phyloP scores from a whole-genome alignment of 139 green algal genomes.

The Limnomonas spitsbergensis region DNA sequence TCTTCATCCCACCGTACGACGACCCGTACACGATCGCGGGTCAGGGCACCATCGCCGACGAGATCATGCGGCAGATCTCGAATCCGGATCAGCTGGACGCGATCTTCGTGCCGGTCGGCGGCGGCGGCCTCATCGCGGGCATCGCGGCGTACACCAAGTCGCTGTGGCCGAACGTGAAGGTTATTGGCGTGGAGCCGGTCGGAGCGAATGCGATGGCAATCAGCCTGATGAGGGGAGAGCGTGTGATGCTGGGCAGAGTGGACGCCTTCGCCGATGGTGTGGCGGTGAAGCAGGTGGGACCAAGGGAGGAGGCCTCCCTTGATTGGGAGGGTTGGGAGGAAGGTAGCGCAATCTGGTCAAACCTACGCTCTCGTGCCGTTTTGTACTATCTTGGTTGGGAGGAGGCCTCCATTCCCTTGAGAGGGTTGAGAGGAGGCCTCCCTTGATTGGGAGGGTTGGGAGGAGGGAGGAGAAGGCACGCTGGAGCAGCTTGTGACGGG shows the following conservation, averaged over 20 bases:
- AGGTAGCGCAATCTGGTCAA: neutral
- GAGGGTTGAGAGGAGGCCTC: too few species aligned
- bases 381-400: too few species aligned
- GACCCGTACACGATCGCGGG: conserved; percentile 93
- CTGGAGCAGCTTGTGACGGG: too few species aligned
- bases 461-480: too few species aligned
- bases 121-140: conserved; percentile 88
- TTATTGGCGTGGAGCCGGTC: conserved; percentile 91
- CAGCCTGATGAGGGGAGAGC: conserved; percentile 62
- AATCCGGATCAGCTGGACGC: conserved; percentile 68
- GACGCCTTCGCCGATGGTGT: conserved; percentile 94
- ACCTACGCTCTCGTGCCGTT: too few species aligned
- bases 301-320: neutral
- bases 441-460: too few species aligned
- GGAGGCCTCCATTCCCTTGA: too few species aligned
- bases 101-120: conserved; percentile 89
- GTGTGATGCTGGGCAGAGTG: conserved; percentile 73
- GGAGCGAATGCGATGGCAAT: conserved; percentile 94
- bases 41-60: conserved; percentile 90
- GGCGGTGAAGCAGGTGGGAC: conserved; percentile 74
- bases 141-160: conserved; percentile 88
- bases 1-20: conserved; percentile 92
- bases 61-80: conserved; percentile 75
- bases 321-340: neutral
- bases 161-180: conserved; percentile 75